A percentile compares a stretch with the other conserved stretches of the same genome.
Conservation (phyloP, 371 early-diverging fungal genomes). For the Syncephalis plumigaleata region DNA sequence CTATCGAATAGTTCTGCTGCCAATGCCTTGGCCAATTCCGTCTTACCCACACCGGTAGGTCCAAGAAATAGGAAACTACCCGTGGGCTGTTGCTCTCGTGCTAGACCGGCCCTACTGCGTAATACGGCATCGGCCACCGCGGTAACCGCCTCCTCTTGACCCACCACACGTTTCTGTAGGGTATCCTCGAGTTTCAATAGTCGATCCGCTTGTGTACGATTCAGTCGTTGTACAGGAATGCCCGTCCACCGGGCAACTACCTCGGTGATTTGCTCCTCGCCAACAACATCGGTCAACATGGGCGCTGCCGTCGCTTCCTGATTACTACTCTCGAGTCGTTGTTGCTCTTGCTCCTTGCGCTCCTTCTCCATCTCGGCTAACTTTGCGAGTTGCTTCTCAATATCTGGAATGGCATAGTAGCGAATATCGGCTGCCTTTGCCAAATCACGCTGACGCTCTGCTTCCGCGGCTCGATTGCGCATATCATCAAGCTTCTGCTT, state of each 20-base stretch:
- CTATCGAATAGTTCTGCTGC: constrained; percentile 78
- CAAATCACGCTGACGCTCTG: constrained; percentile 61
- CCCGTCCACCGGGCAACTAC: constrained; percentile 82
- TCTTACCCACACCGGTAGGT: constrained; percentile 82
- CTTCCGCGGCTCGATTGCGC: constrained; percentile 66
- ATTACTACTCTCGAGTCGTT: constrained; percentile 15
- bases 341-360: constrained; percentile 27
- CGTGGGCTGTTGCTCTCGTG: constrained; percentile 39
- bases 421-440: constrained; percentile 65
- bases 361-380: constrained; percentile 25
- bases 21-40: constrained; percentile 82
- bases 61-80: constrained; percentile 87
- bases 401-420: constrained; percentile 80
- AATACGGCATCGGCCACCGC: constrained; percentile 69
- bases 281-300: constrained; percentile 60
- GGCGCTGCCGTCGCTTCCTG: no score
- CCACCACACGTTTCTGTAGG: constrained; percentile 58
- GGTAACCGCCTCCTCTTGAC: constrained; percentile 64
- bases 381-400: constrained; percentile 39
- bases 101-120: constrained; percentile 19
- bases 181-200: constrained; percentile 59
- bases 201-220: constrained; percentile 61
- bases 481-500: constrained; percentile 80
- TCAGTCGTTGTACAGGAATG: constrained; percentile 67
- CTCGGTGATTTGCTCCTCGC: constrained; percentile 69